Conservation (phyloP, 2,329 filamentous ascomycete genomes). For the Penicillium sp. region DNA sequence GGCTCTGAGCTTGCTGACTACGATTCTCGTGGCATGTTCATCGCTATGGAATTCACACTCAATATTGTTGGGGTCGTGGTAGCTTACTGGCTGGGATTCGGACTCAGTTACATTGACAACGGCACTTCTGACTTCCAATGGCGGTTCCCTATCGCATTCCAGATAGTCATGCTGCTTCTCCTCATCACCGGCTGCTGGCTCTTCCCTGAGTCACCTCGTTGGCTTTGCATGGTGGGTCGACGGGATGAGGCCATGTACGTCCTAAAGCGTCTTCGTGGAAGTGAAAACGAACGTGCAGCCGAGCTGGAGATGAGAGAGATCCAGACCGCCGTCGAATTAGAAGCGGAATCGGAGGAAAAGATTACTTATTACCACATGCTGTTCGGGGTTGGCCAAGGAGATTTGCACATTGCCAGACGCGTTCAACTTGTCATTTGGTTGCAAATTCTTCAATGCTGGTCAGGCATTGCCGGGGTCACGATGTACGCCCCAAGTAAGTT, state of each 20-base stretch:
- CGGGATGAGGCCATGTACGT: slow-evolving; percentile 65
- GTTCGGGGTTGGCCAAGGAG: slow-evolving; percentile 61
- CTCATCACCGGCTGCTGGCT: slow-evolving; percentile 59
- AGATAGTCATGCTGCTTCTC: slow-evolving; percentile 51
- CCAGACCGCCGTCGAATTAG: slow-evolving; percentile 59
- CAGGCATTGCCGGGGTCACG: slow-evolving; percentile 66
- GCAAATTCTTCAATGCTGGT: slow-evolving; percentile 67
- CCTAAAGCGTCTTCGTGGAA: slow-evolving; percentile 61
- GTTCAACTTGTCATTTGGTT: slow-evolving; percentile 69
- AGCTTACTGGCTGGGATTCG: slow-evolving; percentile 59
- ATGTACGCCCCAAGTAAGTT: slow-evolving; percentile 45
- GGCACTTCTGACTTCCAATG: slow-evolving; percentile 59
- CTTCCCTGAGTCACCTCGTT: slow-evolving; percentile 62
- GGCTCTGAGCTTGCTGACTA: slow-evolving; percentile 66
- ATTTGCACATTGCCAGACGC: slow-evolving; percentile 62
- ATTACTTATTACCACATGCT: slow-evolving; percentile 64
- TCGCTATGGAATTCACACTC: slow-evolving; percentile 68
- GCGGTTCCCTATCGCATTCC: slow-evolving; percentile 68
- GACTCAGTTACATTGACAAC: slow-evolving; percentile 58
- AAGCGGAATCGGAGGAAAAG: slow-evolving; percentile 51
- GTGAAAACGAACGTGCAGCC: slow-evolving; percentile 52
- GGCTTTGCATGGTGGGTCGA: slow-evolving; percentile 61
- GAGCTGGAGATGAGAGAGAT: slow-evolving; percentile 67
- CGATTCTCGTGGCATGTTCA: slow-evolving; percentile 64
- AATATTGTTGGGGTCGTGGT: slow-evolving; percentile 68